Conservation (phyloP, 2,329 filamentous ascomycete genomes). For the Fusarium setosum region DNA sequence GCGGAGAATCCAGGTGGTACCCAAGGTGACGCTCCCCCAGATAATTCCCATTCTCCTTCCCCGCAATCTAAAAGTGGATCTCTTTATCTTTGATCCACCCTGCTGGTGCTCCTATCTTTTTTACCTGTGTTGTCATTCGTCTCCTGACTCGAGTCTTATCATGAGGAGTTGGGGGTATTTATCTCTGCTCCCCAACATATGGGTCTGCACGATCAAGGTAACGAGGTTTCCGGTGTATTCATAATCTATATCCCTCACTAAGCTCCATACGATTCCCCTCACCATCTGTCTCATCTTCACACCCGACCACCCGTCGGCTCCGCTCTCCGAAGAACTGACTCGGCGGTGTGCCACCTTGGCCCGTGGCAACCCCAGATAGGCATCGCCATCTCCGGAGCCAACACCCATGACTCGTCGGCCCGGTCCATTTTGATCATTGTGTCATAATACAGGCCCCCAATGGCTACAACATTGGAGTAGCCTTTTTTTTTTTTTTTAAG, state of each 20-base stretch:
- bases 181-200: not conserved
- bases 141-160: not conserved
- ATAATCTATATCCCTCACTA: not conserved
- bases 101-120: not conserved
- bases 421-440: too few relatives aligned
- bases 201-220: not conserved
- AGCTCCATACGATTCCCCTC: not conserved
- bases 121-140: not conserved
- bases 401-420: too few relatives aligned
- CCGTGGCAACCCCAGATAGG: not conserved
- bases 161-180: not conserved
- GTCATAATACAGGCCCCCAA: too few relatives aligned
- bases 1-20: not conserved
- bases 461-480: too few relatives aligned
- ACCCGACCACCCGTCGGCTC: not conserved
- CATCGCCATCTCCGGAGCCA: not conserved
- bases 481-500: too few relatives aligned
- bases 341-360: not conserved
- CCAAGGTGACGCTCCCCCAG: slow-evolving; percentile 3
- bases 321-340: not conserved
- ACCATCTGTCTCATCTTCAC: not conserved
- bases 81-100: slow-evolving; percentile 1
- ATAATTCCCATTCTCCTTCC: not conserved
- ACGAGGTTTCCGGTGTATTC: too few relatives aligned
- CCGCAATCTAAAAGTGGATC: slow-evolving; percentile 3